phyloP scores from a whole-genome alignment of 2,329 filamentous ascomycete species.

The Stagonosporopsis chrysanthemi region DNA sequence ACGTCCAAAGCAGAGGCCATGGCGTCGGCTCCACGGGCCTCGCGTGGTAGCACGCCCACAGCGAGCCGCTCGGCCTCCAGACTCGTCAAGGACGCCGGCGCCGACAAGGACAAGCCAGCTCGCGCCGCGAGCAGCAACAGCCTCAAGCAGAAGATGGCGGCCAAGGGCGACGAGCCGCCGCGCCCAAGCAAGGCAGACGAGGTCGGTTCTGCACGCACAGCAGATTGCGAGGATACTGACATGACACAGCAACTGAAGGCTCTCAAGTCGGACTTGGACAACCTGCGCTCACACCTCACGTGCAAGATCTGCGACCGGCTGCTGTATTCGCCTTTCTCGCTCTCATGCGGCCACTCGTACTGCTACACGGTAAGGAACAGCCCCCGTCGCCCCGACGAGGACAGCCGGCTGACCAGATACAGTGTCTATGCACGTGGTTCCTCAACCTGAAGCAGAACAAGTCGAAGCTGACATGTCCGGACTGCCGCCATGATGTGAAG shows the following conservation, averaged over 20 bases:
- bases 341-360: conserved; percentile 71
- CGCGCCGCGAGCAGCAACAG: conserved; percentile 50
- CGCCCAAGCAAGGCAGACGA: conserved; percentile 47
- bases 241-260: conserved; percentile 48
- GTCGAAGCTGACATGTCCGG: conserved; percentile 67
- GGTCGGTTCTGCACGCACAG: conserved; percentile 30
- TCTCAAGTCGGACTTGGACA: conserved; percentile 63
- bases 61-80: conserved; percentile 40
- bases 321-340: conserved; percentile 73
- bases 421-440: conserved; percentile 67
- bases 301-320: conserved; percentile 74
- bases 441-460: conserved; percentile 59
- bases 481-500: conserved; percentile 68
- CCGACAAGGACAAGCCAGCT: conserved; percentile 29
- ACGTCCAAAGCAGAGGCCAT: conserved; percentile 35
- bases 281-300: conserved; percentile 66
- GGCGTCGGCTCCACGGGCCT: conserved; percentile 24
- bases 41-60: conserved; percentile 39
- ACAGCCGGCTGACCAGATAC: conserved; percentile 33
- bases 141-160: conserved; percentile 49
- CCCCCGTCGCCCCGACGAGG: neutral
- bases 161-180: conserved; percentile 43
- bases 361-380: conserved; percentile 67
- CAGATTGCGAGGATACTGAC: conserved; percentile 28
- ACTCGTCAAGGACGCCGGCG: conserved; percentile 33